These are phyloP conservation scores for Ogataea zsoltii DNA, from an alignment of 805 yeast genomes.

Conservation along the genomic window DNA sequence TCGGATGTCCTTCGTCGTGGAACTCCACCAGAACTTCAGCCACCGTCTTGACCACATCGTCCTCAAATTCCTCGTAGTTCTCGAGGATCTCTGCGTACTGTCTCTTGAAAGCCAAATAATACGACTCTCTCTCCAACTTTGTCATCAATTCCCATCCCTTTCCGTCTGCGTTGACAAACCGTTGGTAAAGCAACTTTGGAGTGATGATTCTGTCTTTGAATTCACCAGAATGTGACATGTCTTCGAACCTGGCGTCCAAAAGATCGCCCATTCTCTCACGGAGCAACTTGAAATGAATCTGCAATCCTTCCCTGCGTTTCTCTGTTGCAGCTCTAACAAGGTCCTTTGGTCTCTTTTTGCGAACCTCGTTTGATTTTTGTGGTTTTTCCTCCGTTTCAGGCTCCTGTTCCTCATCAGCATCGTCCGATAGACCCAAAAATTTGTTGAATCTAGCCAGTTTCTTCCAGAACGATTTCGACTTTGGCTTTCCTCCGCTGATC, in stretches of 20 bases:
- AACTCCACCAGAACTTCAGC: conserved; percentile 31
- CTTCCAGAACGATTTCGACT: conserved; percentile 14
- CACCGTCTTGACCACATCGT: conserved; percentile 21
- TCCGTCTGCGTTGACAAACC: conserved; percentile 23
- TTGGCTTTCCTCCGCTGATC: conserved; percentile 27
- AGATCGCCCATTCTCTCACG: conserved; percentile 29
- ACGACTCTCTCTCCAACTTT: conserved; percentile 23
- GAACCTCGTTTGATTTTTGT: background rate
- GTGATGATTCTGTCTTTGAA: conserved; percentile 27
- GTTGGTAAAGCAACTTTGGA: conserved; percentile 29
- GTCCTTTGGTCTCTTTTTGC: conserved; percentile 6
- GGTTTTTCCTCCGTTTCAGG: background rate
- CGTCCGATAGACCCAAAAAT: conserved; percentile 2
- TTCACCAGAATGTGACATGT: conserved; percentile 30
- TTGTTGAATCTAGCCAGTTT: conserved; percentile 10
- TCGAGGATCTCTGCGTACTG: conserved; percentile 27
- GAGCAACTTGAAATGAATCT: conserved; percentile 12
- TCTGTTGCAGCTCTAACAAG: background rate
- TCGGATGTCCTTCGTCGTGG: conserved; percentile 23
- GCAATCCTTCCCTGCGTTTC: conserved; percentile 1
- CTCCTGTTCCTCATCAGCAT: background rate
- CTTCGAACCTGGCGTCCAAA: conserved; percentile 28
- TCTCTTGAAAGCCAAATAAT: conserved; percentile 33
- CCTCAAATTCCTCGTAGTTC: conserved; percentile 17
- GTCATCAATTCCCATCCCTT: conserved; percentile 28